Evolutionary conservation across 495 filamentous ascomycete genomes (phyloP), one percentile per base, ranked within the genome.

Genomic region (Penicillium crystallinum): DNA sequence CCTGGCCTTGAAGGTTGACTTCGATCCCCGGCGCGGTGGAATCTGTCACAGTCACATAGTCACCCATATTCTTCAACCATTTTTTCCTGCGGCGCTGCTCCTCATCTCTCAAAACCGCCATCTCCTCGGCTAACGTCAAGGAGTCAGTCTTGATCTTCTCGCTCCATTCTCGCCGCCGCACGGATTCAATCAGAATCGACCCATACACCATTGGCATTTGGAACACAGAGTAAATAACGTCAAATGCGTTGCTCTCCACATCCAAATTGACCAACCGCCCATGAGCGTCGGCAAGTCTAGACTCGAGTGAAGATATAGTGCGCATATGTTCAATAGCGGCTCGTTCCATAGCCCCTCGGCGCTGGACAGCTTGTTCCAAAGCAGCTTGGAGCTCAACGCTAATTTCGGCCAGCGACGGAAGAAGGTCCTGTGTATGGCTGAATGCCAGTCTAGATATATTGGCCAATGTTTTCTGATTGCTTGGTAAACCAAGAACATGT

Each of bases 131-230:
- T 27, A 97, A 70, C 2, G 85, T 87, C 14, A 87, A 80, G 2
- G 91, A 91, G 55, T 97, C 92, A 6, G 79, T 77, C 56, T 83
- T 87, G 63, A 97, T 84, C 67, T 95, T 97, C 19, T 91, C 87
- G 8, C 79, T 81, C 89, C 93, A 99, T 71, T 97, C 91, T 33
- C 81, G 85, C 10, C 93, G 85, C 48, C 86, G 81, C 39, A 96
- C 79, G 21, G 90, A 85, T 63, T 99, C 93, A 14, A 91, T 78
- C 12, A 95, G 71, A 22, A 95, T 84, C 0, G 89, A 89, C 2
- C 93, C 92, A 65, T 99, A 99, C 22, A 90, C 78, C 49, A 85
- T 81, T 8, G 93, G 95, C 49, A 97, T 78, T 43, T 89, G 81
- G 27, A 88, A 85, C 10, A 96, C 83, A 19, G 86, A 70, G 25